A percentile compares a stretch with the other conserved stretches of the same genome.
Evolutionary conservation across 441 rosid species (phyloP).

Genomic region (Eruca vesicaria): DNA sequence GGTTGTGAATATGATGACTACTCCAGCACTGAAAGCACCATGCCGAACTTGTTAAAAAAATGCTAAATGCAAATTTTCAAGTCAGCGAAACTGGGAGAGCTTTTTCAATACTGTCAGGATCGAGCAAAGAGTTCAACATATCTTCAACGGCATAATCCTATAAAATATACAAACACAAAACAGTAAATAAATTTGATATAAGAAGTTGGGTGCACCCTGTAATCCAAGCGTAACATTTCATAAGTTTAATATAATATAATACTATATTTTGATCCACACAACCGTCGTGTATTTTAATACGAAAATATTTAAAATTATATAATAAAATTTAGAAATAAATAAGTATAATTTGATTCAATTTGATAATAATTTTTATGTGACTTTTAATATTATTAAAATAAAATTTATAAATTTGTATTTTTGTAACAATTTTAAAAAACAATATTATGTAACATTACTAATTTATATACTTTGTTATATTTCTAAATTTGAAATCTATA

Average conservation of each 20-base stretch:
- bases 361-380: no score
- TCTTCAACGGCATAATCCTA: background rate
- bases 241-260: background rate
- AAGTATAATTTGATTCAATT: no score
- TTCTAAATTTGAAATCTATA: no score
- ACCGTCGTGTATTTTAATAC: no score
- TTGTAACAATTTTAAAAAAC: no score
- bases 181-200: background rate
- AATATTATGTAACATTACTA: no score
- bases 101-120: background rate
- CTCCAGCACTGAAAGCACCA: background rate
- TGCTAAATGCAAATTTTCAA: background rate
- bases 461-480: no score
- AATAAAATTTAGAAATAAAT: no score
- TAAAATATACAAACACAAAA: conserved; percentile 1
- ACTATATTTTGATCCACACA: no score
- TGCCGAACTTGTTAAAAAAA: background rate
- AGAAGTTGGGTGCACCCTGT: background rate
- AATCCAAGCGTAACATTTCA: background rate
- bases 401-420: no score
- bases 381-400: no score
- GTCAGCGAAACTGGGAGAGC: background rate
- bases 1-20: background rate
- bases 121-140: background rate
- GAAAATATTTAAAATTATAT: no score